Base-by-base conservation (phyloP, 192 early-diverging fungal species). In the Podila clonocystis region DNA sequence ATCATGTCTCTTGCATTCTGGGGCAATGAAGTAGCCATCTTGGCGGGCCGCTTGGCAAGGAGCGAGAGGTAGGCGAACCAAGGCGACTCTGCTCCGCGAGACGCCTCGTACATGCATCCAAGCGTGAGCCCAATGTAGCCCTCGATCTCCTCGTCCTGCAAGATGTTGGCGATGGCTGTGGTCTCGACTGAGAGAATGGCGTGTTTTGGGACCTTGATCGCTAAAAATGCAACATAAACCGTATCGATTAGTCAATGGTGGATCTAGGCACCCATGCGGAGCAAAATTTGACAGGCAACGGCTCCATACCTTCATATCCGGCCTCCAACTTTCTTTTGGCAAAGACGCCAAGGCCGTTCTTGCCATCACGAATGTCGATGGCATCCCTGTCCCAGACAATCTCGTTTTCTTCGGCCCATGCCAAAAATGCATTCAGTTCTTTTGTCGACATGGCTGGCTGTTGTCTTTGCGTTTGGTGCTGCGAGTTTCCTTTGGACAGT, bases 41-140 rank as follows among this genome's bases (percentile, higher is more conserved):
- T 87, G 48, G 77, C 70, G 26, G 71, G 70, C 19, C 66, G 66
- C 12, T 50, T 93, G 90, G 22, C 72, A 62, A 62, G 55, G 41
- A 24, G 94, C 90, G 60, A 94, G 77, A 58, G 89, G 75, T 97
- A 97, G 22, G 89, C 89, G 58, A 77, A 86, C 93, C 94, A 97
- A 3, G 94, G 94, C 19, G 91, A 92, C 22, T 87, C 70, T 20
- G 67, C 34, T 9, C 89, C 91, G 63, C 88, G 85, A 13, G 93
- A 82, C 61, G 83, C 83, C 70, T 97, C 96, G 72, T 93, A 97
- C 91, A 97, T 91, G 72, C 95, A 85, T 17, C 92, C 85, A 26
- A 97, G 68, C 0, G 90, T 86, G 55, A 97, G 83, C 12, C 89
- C 89, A 58, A 95, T 85, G 4, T 90, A 90, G 36, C 93, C 94